Percentiles rank a stretch among this genome's conserved stretches.
phyloP scores from a whole-genome alignment of 2,329 filamentous ascomycete species.

The Fusarium floridanum region DNA sequence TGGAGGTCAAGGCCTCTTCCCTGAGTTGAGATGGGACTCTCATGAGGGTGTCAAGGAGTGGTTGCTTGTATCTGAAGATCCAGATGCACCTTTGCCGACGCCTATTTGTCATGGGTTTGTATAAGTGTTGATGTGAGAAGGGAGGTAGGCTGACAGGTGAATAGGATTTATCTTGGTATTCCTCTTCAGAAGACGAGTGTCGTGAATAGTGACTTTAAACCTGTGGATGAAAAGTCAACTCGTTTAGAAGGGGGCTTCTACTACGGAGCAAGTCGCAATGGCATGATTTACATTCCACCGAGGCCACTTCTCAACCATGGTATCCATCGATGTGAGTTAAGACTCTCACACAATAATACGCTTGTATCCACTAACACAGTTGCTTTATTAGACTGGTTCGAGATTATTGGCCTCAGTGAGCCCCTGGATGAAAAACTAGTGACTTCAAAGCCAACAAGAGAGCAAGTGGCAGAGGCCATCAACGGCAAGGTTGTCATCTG shows the following conservation, averaged over 20 bases:
- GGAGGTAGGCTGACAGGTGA: neutral
- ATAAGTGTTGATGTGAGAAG: too few species aligned
- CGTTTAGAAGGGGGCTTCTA: slow-evolving; percentile 60
- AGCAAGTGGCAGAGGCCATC: slow-evolving; percentile 58
- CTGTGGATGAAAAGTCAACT: slow-evolving; percentile 45
- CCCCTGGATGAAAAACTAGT: slow-evolving; percentile 55
- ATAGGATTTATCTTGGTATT: slow-evolving; percentile 45
- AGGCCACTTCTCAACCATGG: slow-evolving; percentile 64
- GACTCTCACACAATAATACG: neutral
- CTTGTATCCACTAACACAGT: neutral
- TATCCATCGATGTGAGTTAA: slow-evolving; percentile 61
- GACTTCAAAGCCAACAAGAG: slow-evolving; percentile 54
- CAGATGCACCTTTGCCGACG: slow-evolving; percentile 59
- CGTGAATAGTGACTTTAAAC: slow-evolving; percentile 53
- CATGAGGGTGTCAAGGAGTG: slow-evolving; percentile 57
- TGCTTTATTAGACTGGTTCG: slow-evolving; percentile 58
- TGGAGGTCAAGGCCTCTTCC: slow-evolving; percentile 56
- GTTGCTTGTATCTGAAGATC: slow-evolving; percentile 61
- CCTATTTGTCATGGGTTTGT: slow-evolving; percentile 61
- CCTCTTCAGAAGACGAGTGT: slow-evolving; percentile 32
- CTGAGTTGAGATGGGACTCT: slow-evolving; percentile 56
- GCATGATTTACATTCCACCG: slow-evolving; percentile 59
- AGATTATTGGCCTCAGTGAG: slow-evolving; percentile 62
- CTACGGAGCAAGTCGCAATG: slow-evolving; percentile 58
- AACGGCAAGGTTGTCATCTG: slow-evolving; percentile 63